Base-by-base conservation (phyloP, 2,329 filamentous ascomycete genomes). In the Arthrobotrys conoides region DNA sequence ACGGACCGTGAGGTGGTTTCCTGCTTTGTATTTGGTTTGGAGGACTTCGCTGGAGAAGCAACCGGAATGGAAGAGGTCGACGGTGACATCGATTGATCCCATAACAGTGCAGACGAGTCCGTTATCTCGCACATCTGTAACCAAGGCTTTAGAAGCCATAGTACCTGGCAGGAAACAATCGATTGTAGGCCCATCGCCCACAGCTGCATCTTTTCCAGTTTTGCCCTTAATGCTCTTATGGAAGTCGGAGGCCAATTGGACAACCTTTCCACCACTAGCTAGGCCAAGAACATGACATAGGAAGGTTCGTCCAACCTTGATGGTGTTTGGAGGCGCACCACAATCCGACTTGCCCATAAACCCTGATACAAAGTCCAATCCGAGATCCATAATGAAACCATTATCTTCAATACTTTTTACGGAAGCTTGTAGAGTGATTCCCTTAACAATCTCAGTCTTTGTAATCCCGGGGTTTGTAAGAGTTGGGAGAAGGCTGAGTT, bases 391-490 rank as follows among this genome's bases (percentile, higher is more conserved):
- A 71, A 98, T 89, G 73, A 96, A 88, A 79, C 96, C 96, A 83
- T 97, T 94, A 82, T 99, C 96, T 84, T 99, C 95, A n/a, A 96
- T 91, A 84, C 95, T 99, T 64, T 89, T 85, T 27, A 99, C 91
- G 0, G 94, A 91, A 1, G 94, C 95, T 88, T 98, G 96, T 20
- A 98, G 86, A 55, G 92, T 94, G 80, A 87, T 88, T 82, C 97
- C 91, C 48, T 88, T 85, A 9, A 96, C 90, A 9, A 97, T 85
- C 82, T 93, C 93, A 48, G 91, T 89, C 81, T 89, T 88, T 2
- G 88, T 87, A 22, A 99, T 86, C 0, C 92, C 91, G 1, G 88
- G 88, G 84, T 99, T 99, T 69, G 93, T 88, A 79, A 93, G 88
- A 76, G 88, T 88, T 1, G 96, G 96, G 63, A 93, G 90, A 36